These are phyloP conservation scores for Fusarium humuli DNA, from an alignment of 2,329 filamentous ascomycete species.

Conservation along the genomic window DNA sequence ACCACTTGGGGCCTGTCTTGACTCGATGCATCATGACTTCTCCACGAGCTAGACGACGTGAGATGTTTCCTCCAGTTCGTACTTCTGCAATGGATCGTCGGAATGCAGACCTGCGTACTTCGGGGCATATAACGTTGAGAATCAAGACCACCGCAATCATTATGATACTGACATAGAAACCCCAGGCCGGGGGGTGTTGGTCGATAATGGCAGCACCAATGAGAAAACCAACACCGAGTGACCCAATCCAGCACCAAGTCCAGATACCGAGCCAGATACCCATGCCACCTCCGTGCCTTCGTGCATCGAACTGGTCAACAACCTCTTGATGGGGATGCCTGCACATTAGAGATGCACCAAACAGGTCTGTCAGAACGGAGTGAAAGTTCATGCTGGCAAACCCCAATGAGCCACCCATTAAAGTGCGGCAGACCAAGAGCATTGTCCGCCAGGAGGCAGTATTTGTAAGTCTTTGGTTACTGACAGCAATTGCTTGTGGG, in stretches of 20 bases:
- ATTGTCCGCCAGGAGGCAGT: slow-evolving; percentile 67
- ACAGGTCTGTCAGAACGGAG: slow-evolving; percentile 77
- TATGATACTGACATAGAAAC: slow-evolving; percentile 79
- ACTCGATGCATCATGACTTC: slow-evolving; percentile 82
- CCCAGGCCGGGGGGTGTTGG: slow-evolving; percentile 73
- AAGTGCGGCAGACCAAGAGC: slow-evolving; percentile 70
- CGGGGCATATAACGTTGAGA: slow-evolving; percentile 77
- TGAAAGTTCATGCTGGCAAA: slow-evolving; percentile 84
- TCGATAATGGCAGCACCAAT: slow-evolving; percentile 78
- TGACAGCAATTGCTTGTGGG: slow-evolving; percentile 77
- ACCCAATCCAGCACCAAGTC: slow-evolving; percentile 82
- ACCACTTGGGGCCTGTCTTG: slow-evolving; percentile 78
- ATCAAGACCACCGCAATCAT: slow-evolving; percentile 73
- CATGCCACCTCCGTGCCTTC: slow-evolving; percentile 81
- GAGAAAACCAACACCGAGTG: slow-evolving; percentile 77
- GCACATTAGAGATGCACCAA: slow-evolving; percentile 80
- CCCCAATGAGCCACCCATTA: slow-evolving; percentile 77
- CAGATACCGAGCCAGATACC: slow-evolving; percentile 83
- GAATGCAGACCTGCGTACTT: slow-evolving; percentile 76
- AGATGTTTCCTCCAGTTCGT: slow-evolving; percentile 63
- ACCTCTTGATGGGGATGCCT: slow-evolving; percentile 78
- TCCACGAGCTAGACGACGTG: slow-evolving; percentile 72
- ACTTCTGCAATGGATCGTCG: slow-evolving; percentile 76
- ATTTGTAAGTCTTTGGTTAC: slow-evolving; percentile 66
- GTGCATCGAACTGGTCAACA: slow-evolving; percentile 73